phyloP scores from a whole-genome alignment of 768 basidiomycete genomes.

The Phaeolepiota aurea region DNA sequence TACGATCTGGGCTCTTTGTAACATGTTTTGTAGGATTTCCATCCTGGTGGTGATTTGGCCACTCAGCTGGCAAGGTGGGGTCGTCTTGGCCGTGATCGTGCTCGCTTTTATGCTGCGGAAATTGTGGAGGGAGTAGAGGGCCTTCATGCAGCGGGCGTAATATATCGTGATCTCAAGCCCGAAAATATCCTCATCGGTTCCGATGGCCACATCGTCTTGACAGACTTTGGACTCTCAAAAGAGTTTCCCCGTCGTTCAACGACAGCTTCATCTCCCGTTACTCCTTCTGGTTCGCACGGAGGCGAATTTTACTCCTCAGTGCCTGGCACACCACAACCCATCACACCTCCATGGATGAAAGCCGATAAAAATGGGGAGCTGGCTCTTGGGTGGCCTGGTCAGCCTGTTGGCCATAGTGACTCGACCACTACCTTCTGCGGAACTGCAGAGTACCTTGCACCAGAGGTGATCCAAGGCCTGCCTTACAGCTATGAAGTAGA shows the following conservation, averaged over 20 bases:
- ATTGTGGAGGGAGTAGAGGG: slow-evolving; percentile 96
- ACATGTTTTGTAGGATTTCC: slow-evolving; percentile 74
- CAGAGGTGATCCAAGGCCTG: slow-evolving; percentile 90
- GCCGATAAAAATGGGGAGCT: slow-evolving; percentile 46
- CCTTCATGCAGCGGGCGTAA: slow-evolving; percentile 87
- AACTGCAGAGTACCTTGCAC: slow-evolving; percentile 94
- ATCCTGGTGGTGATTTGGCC: slow-evolving; percentile 93
- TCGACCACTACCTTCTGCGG: slow-evolving; percentile 87
- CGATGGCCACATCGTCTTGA: slow-evolving; percentile 93
- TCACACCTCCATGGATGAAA: slow-evolving; percentile 76
- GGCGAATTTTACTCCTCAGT: slow-evolving; percentile 49
- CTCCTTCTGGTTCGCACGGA: slow-evolving; percentile 39
- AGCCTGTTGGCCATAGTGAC: slow-evolving; percentile 42
- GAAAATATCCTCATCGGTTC: slow-evolving; percentile 93
- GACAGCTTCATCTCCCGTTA: slow-evolving; percentile 44
- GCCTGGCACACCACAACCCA: slow-evolving; percentile 32
- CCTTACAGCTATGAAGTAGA: slow-evolving; percentile 92
- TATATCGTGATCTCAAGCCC: slow-evolving; percentile 96
- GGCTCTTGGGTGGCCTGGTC: slow-evolving; percentile 50
- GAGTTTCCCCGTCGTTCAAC: slow-evolving; percentile 63
- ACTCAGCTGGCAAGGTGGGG: slow-evolving; percentile 97
- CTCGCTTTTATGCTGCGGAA: slow-evolving; percentile 95
- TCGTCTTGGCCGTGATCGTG: slow-evolving; percentile 84
- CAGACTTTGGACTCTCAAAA: slow-evolving; percentile 93
- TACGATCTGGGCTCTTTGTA: too few species aligned